Evolutionary conservation across 1,284 basidiomycete species (phyloP).

Genomic region (Tylopilus sp.): DNA sequence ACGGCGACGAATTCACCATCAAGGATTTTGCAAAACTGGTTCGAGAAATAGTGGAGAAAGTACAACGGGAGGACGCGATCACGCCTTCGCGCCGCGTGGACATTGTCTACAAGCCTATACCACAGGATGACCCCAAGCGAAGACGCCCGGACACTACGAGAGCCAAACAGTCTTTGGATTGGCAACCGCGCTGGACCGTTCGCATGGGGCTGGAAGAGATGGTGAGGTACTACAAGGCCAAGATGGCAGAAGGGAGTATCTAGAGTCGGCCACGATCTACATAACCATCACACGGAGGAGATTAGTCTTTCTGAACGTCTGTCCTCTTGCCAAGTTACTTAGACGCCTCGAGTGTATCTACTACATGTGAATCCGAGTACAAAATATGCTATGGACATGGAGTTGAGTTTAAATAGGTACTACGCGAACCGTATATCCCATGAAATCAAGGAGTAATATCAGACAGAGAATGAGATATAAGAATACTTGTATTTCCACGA

Average conservation of each 20-base stretch:
- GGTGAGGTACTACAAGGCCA: constrained; percentile 87
- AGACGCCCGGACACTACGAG: constrained; percentile 89
- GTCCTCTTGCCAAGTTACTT: not conserved
- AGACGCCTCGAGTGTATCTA: constrained; percentile 2
- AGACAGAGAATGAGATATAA: constrained; percentile 11
- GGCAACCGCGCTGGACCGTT: constrained; percentile 93
- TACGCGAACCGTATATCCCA: constrained; percentile 1
- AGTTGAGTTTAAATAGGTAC: constrained; percentile 9
- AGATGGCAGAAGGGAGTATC: constrained; percentile 78
- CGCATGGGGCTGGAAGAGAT: constrained; percentile 92
- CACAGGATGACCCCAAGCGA: constrained; percentile 92
- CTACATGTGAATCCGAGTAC: constrained; percentile 19
- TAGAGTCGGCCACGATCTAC: constrained; percentile 29
- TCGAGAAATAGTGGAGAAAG: constrained; percentile 84
- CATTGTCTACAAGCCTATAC: constrained; percentile 83
- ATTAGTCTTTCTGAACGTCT: not conserved
- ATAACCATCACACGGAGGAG: not conserved
- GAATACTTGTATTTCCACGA: constrained; percentile 10
- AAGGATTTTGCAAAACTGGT: constrained; percentile 87
- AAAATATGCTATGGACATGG: constrained; percentile 8
- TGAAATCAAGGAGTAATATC: constrained; percentile 15
- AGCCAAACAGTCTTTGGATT: constrained; percentile 80
- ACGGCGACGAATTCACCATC: constrained; percentile 92
- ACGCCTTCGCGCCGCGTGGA: constrained; percentile 55
- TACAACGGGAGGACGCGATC: constrained; percentile 78